Evolutionary conservation across 495 filamentous ascomycete species (phyloP), one percentile per base, ranked within the genome.

Genomic region (Neurospora cerealis): DNA sequence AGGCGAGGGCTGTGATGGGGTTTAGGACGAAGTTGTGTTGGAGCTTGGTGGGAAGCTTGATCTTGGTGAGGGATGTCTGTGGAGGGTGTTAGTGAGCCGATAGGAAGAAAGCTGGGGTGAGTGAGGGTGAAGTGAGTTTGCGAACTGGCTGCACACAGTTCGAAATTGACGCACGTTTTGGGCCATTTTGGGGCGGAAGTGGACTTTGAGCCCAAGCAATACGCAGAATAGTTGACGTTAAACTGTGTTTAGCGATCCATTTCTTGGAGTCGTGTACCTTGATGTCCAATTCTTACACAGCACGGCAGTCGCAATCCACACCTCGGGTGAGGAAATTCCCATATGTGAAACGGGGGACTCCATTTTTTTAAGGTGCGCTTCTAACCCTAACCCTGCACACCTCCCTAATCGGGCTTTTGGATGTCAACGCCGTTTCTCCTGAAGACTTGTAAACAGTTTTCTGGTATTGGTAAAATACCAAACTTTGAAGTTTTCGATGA

Each of bases 1-100:
- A 86, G 32, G 85, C 86, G 19, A 92, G 78, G 0, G 88, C 89
- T 24, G 89, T 91, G 71, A 92, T 84, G 36, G 90, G 89, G 71
- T 77, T 85, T 9, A 88, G 79, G n/a, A 83, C 75, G 70, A 80
- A 79, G 54, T 80, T 80, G 70, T 81, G 76, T 32, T 69, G 80
- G 44, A 86, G 76, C 48, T 66, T 69, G 72, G 71, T 28, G 32
- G 70, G 70, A 48, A 46, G 73, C 66, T 42, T 70, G 70, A 15
- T 74, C 75, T 54, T 46, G 1, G 21, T 36, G 32, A 44, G 24
- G 24, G 21, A 9, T 62, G 15, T 48, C 38, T 71, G 19, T 72
- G 32, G 15, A 32, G 15, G 7, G 2, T 66, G 54, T 66, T 66
- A 62, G 69, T 72, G 5, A 71, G 71, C 73, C 2, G 13, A 17